phyloP scores from a whole-genome alignment of 2,329 filamentous ascomycete species.

The Phaeophleospora eucalypticola region DNA sequence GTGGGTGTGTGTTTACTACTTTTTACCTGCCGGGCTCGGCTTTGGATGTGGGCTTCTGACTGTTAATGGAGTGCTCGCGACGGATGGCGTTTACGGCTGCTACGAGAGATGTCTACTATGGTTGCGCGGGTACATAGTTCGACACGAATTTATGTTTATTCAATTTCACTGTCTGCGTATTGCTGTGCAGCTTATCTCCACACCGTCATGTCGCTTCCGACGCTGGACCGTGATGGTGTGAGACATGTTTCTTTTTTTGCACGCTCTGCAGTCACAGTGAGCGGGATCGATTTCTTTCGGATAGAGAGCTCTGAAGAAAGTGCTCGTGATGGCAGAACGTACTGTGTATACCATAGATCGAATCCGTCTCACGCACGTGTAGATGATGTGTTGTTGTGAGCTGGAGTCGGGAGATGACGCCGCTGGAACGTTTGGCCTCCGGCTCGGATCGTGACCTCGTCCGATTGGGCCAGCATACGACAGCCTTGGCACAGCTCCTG shows the following conservation, averaged over 20 bases:
- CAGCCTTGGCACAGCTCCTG: not conserved
- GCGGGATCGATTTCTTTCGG: no score
- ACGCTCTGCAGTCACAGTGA: not conserved
- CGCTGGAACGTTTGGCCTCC: not conserved
- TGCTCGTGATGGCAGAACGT: no score
- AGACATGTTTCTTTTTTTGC: not conserved
- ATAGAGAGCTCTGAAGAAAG: no score
- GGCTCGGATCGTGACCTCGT: not conserved
- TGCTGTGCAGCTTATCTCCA: no score
- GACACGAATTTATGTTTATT: slow-evolving; percentile 8
- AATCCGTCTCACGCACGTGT: not conserved
- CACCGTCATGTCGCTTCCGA: not conserved
- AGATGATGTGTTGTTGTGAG: not conserved
- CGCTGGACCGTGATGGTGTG: not conserved
- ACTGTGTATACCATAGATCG: not conserved
- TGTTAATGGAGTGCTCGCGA: slow-evolving; percentile 7
- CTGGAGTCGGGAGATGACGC: not conserved
- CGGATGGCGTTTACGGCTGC: slow-evolving; percentile 11
- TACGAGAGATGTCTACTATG: slow-evolving; percentile 14
- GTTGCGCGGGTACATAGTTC: slow-evolving; percentile 12
- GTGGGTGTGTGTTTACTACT: not conserved
- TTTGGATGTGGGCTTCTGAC: slow-evolving; percentile 3
- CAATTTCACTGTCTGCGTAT: not conserved
- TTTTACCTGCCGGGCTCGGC: not conserved
- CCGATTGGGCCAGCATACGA: not conserved